Evolutionary conservation across 2,329 filamentous ascomycete species (phyloP), one percentile per base, ranked within the genome.

Genomic region (Rhinocladiella similis): DNA sequence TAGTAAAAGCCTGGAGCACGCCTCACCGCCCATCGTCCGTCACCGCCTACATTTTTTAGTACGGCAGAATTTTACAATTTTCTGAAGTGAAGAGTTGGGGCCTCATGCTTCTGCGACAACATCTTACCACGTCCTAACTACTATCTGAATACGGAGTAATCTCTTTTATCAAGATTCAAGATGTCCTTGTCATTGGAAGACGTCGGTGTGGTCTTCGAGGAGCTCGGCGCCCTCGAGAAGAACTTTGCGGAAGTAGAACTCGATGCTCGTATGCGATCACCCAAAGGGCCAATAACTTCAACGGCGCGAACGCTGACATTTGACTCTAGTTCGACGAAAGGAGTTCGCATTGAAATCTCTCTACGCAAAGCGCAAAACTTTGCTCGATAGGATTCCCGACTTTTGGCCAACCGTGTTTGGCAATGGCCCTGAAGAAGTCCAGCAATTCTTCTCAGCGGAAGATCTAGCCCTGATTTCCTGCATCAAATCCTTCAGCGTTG

Each of bases 351-450:
- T 62, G n/a, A 51, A 53, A 39, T 81, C 87, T 43, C 82, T 96
- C 60, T 96, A 91, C 78, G 80, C 83, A 67, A 89, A 89, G 76
- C 90, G 93, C 70, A 80, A 83, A 63, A 81, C 83, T 66, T 75
- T 91, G 62, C 78, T 94, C 63, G 74, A 82, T 62, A 80, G 86
- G 69, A 92, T 97, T 69, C 83, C 85, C 66, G 85, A 90, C 77
- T 99, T 97, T 84, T 97, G 94, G 94, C 81, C 90, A n/a, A 83
- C 95, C 56, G 92, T 97, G 55, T 82, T 97, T 71, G 90, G 96
- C 78, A 88, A 91, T 76, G 86, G 89, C 2, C 91, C 92, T 1
- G 81, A 83, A 46, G 91, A 96, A 62, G 83, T 99, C 66, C 91
- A 96, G 75, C 87, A 91, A 74, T 91, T 87, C 80, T 88, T 97